Evolutionary conservation across 2,329 filamentous ascomycete genomes (phyloP).

Genomic region (Aspergillus novoparasiticus): DNA sequence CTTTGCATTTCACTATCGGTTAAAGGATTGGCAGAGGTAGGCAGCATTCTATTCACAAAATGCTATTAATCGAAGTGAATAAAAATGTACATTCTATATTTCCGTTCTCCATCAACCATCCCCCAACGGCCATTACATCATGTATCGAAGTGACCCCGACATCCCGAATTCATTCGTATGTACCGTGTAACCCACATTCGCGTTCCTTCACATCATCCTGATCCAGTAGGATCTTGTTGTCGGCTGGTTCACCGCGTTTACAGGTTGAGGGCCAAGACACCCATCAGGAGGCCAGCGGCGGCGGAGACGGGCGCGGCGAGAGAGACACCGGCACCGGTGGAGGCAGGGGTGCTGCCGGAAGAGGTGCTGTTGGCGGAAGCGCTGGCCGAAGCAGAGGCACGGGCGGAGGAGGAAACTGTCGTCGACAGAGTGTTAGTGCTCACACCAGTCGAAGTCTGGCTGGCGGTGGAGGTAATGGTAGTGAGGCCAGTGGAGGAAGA

Average conservation of each 20-base stretch:
- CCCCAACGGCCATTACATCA: background rate
- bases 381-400: constrained; percentile 1
- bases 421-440: constrained; percentile 13
- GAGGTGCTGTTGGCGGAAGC: constrained; percentile 7
- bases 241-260: background rate
- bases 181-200: background rate
- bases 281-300: constrained; percentile 24
- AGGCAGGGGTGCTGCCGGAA: background rate
- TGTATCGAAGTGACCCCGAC: background rate
- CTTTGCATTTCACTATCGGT: no score
- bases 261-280: constrained; percentile 19
- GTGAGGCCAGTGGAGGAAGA: constrained; percentile 15
- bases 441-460: constrained; percentile 7
- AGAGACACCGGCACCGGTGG: constrained; percentile 15
- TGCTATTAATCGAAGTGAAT: background rate
- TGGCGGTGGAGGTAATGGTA: background rate
- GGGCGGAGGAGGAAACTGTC: constrained; percentile 5
- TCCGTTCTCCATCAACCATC: background rate
- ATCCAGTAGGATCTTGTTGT: background rate
- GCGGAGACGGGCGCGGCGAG: constrained; percentile 17
- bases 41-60: background rate
- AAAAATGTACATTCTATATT: background rate
- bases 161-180: background rate
- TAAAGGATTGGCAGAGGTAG: background rate
- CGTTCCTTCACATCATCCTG: background rate